phyloP scores from a whole-genome alignment of 1,139 yeast species.

The Geotrichum siamense region DNA sequence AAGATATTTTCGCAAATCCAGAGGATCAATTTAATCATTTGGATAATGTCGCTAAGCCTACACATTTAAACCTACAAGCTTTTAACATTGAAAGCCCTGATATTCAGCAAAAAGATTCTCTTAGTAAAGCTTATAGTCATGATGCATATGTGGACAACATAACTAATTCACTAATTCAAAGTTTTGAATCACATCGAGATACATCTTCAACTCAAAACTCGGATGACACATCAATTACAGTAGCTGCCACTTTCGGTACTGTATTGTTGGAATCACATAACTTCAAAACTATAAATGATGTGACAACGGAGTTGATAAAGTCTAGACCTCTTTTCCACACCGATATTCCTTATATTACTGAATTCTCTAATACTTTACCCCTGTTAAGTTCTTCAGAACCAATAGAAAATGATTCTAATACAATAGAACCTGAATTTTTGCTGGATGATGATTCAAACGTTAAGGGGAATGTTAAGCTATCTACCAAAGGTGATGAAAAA shows the following conservation, averaged over 20 bases:
- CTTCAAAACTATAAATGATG: too few species aligned
- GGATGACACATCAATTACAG: slow-evolving; percentile 19
- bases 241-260: slow-evolving; percentile 34
- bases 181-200: slow-evolving; percentile 5
- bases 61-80: not conserved
- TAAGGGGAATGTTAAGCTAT: slow-evolving; percentile 6
- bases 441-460: not conserved
- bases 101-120: too few species aligned
- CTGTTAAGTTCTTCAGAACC: slow-evolving; percentile 4
- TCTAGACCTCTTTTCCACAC: slow-evolving; percentile 26
- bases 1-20: slow-evolving; percentile 10
- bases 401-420: not conserved
- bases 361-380: slow-evolving; percentile 28
- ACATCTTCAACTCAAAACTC: not conserved
- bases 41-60: slow-evolving; percentile 7
- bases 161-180: slow-evolving; percentile 9
- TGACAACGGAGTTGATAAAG: slow-evolving; percentile 1
- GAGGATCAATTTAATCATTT: not conserved
- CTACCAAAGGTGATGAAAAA: not conserved
- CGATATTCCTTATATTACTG: slow-evolving; percentile 30
- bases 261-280: too few species aligned
- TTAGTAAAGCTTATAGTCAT: too few species aligned
- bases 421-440: slow-evolving; percentile 6
- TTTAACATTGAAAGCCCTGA: too few species aligned
- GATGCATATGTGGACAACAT: slow-evolving; percentile 9